Evolutionary conservation across 805 yeast species (phyloP), one percentile per base, ranked within the genome.

Genomic region (Pichia heedii): DNA sequence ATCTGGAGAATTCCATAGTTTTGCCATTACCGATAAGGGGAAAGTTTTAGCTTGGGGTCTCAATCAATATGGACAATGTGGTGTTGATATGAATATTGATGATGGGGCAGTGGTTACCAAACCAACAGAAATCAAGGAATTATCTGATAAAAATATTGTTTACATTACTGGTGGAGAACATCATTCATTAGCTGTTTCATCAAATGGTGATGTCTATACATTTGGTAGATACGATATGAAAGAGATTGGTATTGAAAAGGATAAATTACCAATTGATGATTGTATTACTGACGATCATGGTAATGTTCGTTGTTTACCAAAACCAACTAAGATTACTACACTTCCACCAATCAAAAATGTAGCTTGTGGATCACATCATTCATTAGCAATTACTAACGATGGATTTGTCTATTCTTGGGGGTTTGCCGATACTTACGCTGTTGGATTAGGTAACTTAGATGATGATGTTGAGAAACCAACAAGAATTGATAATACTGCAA

Each of bases 371-470:
- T 81, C 95, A 1, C 97, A 93, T 55, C 98, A 93, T 60, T 83
- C 94, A 2, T 66, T 93, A 43, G 97, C 96, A 1, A 73, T 89
- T 5, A 77, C 94, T 3, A 74, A 70, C 20, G 87, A 85, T 54
- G 98, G 99, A 13, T 67, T 84, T 41, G 84, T 79, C 2, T 93
- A 79, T 67, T 77, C 97, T 1, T 93, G 99, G 99, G 99, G 99
- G 1, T 93, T 89, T 60, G 97, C 94, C 37, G 97, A 90, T 52
- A 89, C 96, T 1, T 93, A 87, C 63, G 98, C 95, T 18, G 81
- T 90, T 27, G 99, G 99, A 12, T 79, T 88, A 47, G 98, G 98
- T 8, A 60, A 60, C 40, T 80, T 84, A 32, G 96, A 86, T 38
- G 85, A 76, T 38, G 97, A 93, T 60, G 83, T 87, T 43, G 94